Conservation (phyloP, 305 asterid species). For the Solanum hybrid region DNA sequence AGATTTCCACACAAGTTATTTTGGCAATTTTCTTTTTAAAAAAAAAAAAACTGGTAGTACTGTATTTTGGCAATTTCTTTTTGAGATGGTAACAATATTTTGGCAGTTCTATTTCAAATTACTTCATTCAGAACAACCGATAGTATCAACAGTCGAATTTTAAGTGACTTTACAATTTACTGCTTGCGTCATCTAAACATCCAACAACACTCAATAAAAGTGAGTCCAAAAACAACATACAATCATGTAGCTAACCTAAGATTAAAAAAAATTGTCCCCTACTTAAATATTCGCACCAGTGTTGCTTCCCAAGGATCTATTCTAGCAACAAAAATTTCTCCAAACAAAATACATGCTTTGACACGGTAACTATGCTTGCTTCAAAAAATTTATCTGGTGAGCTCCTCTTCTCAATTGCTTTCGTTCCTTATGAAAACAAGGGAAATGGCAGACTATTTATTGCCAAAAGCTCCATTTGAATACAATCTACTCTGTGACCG, state of each 20-base stretch:
- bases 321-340: background rate
- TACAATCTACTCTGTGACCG: background rate
- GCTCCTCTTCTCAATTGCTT: background rate
- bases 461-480: background rate
- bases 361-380: background rate
- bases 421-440: background rate
- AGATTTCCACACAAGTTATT: background rate
- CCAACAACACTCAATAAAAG: background rate
- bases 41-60: background rate
- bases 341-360: background rate
- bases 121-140: background rate
- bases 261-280: background rate
- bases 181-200: background rate
- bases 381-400: background rate
- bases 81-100: background rate
- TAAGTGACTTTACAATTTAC: background rate
- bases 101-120: background rate
- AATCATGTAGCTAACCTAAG: background rate
- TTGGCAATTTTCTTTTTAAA: background rate
- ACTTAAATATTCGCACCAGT: background rate
- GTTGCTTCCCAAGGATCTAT: background rate
- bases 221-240: background rate
- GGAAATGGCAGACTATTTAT: background rate
- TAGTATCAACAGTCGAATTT: background rate
- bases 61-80: background rate